Conservation (phyloP, 768 basidiomycete genomes). For the Neoboletus subvelutipes region DNA sequence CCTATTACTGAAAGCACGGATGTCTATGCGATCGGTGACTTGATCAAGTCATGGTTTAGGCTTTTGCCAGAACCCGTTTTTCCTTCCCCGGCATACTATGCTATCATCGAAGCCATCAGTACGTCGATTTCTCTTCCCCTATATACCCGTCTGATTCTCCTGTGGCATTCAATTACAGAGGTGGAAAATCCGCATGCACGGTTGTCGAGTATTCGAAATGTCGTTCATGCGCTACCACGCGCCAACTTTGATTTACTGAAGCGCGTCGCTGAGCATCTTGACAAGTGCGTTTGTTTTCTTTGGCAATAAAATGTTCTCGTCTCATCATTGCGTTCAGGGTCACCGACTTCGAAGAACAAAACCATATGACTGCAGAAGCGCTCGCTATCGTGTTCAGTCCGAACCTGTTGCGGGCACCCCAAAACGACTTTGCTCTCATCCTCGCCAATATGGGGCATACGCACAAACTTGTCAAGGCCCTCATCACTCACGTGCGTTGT, state of each 20-base stretch:
- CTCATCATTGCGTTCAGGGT: constrained; percentile 45
- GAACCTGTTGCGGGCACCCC: constrained; percentile 72
- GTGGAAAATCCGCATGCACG: constrained; percentile 68
- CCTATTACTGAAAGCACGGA: constrained; percentile 63
- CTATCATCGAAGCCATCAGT: constrained; percentile 74
- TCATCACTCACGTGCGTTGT: constrained; percentile 69
- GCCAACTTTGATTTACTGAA: constrained; percentile 77
- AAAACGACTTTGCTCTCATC: constrained; percentile 76
- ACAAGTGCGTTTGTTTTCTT: constrained; percentile 45
- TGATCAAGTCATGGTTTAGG: constrained; percentile 86
- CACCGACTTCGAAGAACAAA: constrained; percentile 85
- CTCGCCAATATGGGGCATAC: constrained; percentile 78
- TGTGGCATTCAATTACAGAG: constrained; percentile 46
- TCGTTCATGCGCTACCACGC: constrained; percentile 69
- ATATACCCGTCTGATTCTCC: constrained; percentile 3
- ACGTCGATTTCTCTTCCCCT: constrained; percentile 22
- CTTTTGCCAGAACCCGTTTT: constrained; percentile 79
- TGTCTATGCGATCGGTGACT: constrained; percentile 79
- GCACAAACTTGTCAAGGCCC: constrained; percentile 70
- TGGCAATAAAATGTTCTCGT: not conserved
- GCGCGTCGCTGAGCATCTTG: constrained; percentile 81
- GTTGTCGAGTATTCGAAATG: constrained; percentile 57
- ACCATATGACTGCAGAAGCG: constrained; percentile 87
- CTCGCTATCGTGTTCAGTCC: constrained; percentile 86
- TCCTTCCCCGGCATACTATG: constrained; percentile 63